phyloP scores from a whole-genome alignment of 768 basidiomycete species.

The Collybia sordida region DNA sequence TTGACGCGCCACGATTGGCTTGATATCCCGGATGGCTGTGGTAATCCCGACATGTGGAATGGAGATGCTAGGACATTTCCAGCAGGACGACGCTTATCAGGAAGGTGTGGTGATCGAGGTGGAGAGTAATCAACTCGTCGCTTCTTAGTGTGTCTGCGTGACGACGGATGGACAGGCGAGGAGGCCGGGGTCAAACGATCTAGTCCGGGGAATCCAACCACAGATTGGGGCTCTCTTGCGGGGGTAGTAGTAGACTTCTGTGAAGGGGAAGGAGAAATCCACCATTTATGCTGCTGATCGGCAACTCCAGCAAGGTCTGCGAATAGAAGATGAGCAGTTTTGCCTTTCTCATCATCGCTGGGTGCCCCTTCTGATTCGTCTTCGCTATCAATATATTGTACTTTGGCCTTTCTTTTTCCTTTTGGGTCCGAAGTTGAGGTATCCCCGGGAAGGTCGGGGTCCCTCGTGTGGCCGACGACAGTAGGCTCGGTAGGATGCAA shows the following conservation, averaged over 20 bases:
- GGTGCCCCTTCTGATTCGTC: conserved; percentile 32
- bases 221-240: neutral
- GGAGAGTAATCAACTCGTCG: neutral
- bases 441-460: neutral
- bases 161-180: conserved; percentile 12
- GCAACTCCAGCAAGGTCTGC: conserved; percentile 37
- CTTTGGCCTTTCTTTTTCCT: conserved; percentile 14
- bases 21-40: neutral
- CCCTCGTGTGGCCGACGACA: conserved; percentile 29
- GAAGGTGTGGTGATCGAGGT: conserved; percentile 4
- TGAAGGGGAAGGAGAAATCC: conserved; percentile 15
- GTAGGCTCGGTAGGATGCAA: conserved; percentile 35
- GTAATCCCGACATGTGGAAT: conserved; percentile 16
- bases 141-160: neutral
- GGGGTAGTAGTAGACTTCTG: conserved; percentile 2
- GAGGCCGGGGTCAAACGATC: conserved; percentile 19
- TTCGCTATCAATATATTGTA: conserved; percentile 25
- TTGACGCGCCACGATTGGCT: neutral
- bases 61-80: conserved; percentile 20
- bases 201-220: conserved; percentile 9
- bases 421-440: conserved; percentile 11
- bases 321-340: conserved; percentile 59
- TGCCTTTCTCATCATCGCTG: conserved; percentile 51
- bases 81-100: conserved; percentile 5
- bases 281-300: conserved; percentile 31